Evolutionary conservation across 176 grass and related monocot species (phyloP).

Genomic region (Paspalum notatum): DNA sequence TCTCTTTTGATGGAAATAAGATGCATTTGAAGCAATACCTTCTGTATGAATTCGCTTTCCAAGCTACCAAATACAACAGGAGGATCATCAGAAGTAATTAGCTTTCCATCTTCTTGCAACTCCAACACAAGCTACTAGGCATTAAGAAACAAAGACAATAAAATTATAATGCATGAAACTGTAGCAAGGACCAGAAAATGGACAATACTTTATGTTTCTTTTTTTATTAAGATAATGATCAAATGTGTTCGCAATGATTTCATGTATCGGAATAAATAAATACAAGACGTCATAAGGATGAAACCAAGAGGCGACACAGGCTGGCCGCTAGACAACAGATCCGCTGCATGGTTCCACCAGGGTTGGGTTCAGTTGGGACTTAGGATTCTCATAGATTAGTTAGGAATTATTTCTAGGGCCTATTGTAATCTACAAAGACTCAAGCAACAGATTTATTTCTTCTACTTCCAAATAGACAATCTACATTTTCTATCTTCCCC

Average conservation of each 20-base stretch:
- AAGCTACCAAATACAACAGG: slow-evolving; percentile 73
- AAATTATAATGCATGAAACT: slow-evolving; percentile 4
- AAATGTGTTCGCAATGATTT: slow-evolving; percentile 16
- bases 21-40: slow-evolving; percentile 54
- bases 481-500: no score
- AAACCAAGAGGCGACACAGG: no score
- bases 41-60: slow-evolving; percentile 70
- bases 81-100: slow-evolving; percentile 90
- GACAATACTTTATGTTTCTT: background rate
- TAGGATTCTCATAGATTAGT: no score
- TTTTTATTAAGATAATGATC: background rate
- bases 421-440: background rate
- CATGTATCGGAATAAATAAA: no score
- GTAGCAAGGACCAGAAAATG: background rate
- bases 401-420: no score
- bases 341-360: no score
- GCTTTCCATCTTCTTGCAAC: slow-evolving; percentile 85
- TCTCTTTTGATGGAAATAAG: slow-evolving; percentile 27
- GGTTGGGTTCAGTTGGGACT: no score
- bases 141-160: slow-evolving; percentile 37
- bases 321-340: no score
- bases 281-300: no score
- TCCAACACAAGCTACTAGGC: slow-evolving; percentile 92
- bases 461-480: no score
- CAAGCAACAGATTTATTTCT: background rate